These are phyloP conservation scores for Eremothecium gossypii DNA, from an alignment of 1,139 yeast species.

Conservation along the genomic window DNA sequence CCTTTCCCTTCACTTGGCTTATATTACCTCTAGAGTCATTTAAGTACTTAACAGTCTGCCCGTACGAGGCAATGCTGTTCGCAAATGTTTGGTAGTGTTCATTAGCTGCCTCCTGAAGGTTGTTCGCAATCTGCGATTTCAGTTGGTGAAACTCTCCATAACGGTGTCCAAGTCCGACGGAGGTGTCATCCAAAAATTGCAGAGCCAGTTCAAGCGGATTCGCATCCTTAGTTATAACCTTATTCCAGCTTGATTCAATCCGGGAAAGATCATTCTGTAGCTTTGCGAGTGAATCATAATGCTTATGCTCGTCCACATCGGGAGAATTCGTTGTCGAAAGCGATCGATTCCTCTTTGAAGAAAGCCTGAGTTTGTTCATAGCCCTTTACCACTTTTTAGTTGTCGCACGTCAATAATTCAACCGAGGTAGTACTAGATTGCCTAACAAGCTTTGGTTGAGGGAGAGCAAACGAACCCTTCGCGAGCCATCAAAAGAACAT, in stretches of 20 bases:
- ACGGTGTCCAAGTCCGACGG: constrained; percentile 79
- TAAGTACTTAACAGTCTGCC: constrained; percentile 39
- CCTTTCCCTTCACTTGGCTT: constrained; percentile 20
- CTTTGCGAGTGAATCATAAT: constrained; percentile 24
- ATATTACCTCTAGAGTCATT: constrained; percentile 26
- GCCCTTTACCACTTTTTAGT: background rate
- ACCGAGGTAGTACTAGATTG: no score
- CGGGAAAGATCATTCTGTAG: constrained; percentile 22
- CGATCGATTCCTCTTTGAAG: constrained; percentile 21
- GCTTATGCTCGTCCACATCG: constrained; percentile 22
- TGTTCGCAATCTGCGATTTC: constrained; percentile 45
- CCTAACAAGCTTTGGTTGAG: no score
- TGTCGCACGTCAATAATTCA: no score
- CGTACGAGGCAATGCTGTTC: constrained; percentile 70
- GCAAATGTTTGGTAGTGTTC: constrained; percentile 82
- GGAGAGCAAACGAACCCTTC: no score
- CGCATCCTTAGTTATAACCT: constrained; percentile 38
- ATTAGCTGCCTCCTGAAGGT: constrained; percentile 63
- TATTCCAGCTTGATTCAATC: constrained; percentile 32
- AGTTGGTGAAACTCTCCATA: constrained; percentile 48
- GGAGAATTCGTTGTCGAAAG: constrained; percentile 24
- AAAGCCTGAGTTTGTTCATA: background rate
- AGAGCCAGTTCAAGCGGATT: constrained; percentile 82
- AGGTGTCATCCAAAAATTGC: constrained; percentile 70
- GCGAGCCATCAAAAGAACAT: no score